Percentiles rank a stretch among this genome's conserved stretches.
Conservation (phyloP, 1,284 basidiomycete genomes). For the Moniliophthora roreri region DNA sequence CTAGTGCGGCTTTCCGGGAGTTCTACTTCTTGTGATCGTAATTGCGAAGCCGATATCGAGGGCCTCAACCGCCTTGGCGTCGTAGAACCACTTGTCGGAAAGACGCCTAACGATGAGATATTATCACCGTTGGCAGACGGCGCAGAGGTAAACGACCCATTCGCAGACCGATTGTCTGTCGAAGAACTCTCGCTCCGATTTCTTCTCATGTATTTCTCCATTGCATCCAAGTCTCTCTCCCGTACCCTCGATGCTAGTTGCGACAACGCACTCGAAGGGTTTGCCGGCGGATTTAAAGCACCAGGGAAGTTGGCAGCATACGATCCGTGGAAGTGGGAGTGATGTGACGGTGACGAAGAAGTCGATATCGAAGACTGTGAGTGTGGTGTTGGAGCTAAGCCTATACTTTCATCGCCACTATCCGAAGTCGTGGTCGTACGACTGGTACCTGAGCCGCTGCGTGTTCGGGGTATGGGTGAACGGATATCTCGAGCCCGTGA, state of each 20-base stretch:
- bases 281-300: slow-evolving; percentile 38
- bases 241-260: slow-evolving; percentile 77
- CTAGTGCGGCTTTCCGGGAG: slow-evolving; percentile 55
- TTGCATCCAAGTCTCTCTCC: slow-evolving; percentile 79
- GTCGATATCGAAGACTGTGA: slow-evolving; percentile 51
- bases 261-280: slow-evolving; percentile 48
- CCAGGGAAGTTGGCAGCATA: slow-evolving; percentile 41
- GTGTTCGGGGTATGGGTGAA: slow-evolving; percentile 49
- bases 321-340: slow-evolving; percentile 33
- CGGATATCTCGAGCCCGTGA: slow-evolving; percentile 37
- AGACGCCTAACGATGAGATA: slow-evolving; percentile 43
- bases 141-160: slow-evolving; percentile 49
- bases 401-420: slow-evolving; percentile 61
- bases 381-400: slow-evolving; percentile 32
- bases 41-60: slow-evolving; percentile 74
- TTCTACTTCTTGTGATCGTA: slow-evolving; percentile 46
- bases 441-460: slow-evolving; percentile 80
- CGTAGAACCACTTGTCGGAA: slow-evolving; percentile 52
- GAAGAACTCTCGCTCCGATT: slow-evolving; percentile 78
- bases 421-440: slow-evolving; percentile 73
- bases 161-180: slow-evolving; percentile 65
- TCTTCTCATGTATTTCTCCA: slow-evolving; percentile 77
- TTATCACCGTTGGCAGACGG: slow-evolving; percentile 54
- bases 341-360: slow-evolving; percentile 56
- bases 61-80: slow-evolving; percentile 66